Percentiles rank a stretch among this genome's conserved stretches.
These are phyloP conservation scores for Beauveria sp. DNA, from an alignment of 2,329 filamentous ascomycete genomes.

Conservation along the genomic window DNA sequence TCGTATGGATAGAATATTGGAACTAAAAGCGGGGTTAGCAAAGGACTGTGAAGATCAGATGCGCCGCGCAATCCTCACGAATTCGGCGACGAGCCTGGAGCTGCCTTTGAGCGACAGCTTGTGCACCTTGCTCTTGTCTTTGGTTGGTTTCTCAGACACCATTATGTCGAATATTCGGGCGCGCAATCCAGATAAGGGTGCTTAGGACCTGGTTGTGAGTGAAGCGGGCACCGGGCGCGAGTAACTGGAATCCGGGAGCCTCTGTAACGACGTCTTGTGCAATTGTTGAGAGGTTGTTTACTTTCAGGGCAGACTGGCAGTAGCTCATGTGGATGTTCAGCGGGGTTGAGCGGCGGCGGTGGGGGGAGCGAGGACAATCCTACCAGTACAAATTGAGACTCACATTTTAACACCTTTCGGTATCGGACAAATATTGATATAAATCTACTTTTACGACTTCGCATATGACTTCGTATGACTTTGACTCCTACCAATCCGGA, in stretches of 20 bases:
- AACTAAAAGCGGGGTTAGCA: slow-evolving; percentile 46
- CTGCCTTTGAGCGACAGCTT: slow-evolving; percentile 83
- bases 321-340: slow-evolving; percentile 6
- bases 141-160: slow-evolving; percentile 10
- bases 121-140: slow-evolving; percentile 76
- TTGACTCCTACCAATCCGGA: not conserved
- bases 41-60: not conserved
- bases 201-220: not conserved
- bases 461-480: too few species aligned
- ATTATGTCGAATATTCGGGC: not conserved
- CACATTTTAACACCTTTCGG: not conserved
- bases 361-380: not conserved
- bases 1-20: slow-evolving; percentile 97
- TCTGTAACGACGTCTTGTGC: not conserved
- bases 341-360: not conserved
- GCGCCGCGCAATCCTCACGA: slow-evolving; percentile 53
- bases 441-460: not conserved
- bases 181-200: not conserved
- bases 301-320: not conserved
- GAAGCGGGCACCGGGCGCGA: too few species aligned
- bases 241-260: too few species aligned
- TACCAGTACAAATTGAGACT: not conserved
- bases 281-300: slow-evolving; percentile 2
- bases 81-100: slow-evolving; percentile 87
- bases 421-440: too few species aligned